Conservation (phyloP, 2,329 filamentous ascomycete species). For the Erysiphe pulchra region DNA sequence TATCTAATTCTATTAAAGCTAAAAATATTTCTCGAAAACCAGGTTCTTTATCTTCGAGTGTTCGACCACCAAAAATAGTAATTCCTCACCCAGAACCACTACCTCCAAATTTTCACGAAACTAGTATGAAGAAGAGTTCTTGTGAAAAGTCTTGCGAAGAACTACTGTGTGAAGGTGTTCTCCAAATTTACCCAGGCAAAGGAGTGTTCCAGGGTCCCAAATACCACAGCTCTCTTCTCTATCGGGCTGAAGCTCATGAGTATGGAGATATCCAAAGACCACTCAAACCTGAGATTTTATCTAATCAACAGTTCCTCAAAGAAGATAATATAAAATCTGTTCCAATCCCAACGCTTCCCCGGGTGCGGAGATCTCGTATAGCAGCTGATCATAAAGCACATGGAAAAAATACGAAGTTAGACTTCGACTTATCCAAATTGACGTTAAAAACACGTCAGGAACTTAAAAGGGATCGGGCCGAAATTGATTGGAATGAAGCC, state of each 20-base stretch:
- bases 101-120: slow-evolving; percentile 14
- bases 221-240: slow-evolving; percentile 22
- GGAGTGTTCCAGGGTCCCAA: slow-evolving; percentile 29
- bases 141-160: slow-evolving; percentile 11
- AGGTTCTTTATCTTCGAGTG: slow-evolving; percentile 1
- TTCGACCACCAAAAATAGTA: slow-evolving; percentile 18
- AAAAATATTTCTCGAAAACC: background rate
- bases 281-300: slow-evolving; percentile 20
- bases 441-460: slow-evolving; percentile 1
- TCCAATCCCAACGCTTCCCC: background rate
- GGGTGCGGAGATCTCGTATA: background rate
- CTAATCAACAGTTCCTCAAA: slow-evolving; percentile 17
- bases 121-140: slow-evolving; percentile 4
- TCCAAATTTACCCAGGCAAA: slow-evolving; percentile 18
- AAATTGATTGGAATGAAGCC: slow-evolving; percentile 1
- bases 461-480: background rate
- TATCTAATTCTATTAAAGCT: background rate
- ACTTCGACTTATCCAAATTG: slow-evolving; percentile 2
- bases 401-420: slow-evolving; percentile 1
- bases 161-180: slow-evolving; percentile 17
- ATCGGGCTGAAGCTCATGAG: slow-evolving; percentile 22
- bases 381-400: slow-evolving; percentile 1
- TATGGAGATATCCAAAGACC: slow-evolving; percentile 18
- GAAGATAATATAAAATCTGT: slow-evolving; percentile 1
- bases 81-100: slow-evolving; percentile 24